phyloP scores from a whole-genome alignment of 805 yeast species.

The Ogataea pignaliae region DNA sequence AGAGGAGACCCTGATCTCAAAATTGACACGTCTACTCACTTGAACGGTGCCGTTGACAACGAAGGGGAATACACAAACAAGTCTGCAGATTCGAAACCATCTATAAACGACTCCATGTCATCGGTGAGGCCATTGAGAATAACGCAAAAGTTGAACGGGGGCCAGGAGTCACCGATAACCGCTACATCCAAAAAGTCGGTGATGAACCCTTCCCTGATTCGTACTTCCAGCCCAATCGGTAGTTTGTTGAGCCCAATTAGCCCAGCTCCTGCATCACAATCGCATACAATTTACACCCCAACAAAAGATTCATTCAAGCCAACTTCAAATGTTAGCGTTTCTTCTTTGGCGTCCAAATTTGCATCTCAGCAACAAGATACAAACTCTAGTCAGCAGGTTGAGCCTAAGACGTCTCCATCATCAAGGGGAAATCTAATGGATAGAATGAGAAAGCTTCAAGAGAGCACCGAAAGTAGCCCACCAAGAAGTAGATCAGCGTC shows the following conservation, averaged over 20 bases:
- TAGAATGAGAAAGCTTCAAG: conserved; percentile 25
- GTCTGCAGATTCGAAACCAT: too few species aligned
- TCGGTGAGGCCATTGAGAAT: conserved; percentile 69
- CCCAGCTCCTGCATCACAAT: conserved; percentile 15
- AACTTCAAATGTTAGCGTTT: conserved; percentile 17
- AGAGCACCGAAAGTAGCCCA: conserved; percentile 6
- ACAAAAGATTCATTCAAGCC: conserved; percentile 12
- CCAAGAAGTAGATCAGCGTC: conserved; percentile 15
- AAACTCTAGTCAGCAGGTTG: conserved; percentile 7
- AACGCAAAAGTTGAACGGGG: conserved; percentile 45
- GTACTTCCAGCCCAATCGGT: not conserved
- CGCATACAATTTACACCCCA: conserved; percentile 7
- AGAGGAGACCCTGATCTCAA: conserved; percentile 17
- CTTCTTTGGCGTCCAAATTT: conserved; percentile 28
- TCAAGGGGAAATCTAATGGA: conserved; percentile 20
- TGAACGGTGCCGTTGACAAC: too few species aligned
- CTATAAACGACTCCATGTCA: conserved; percentile 23
- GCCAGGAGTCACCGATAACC: not conserved
- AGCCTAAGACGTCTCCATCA: conserved; percentile 17
- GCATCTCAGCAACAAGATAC: conserved; percentile 18
- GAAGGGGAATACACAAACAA: too few species aligned
- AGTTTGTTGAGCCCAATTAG: conserved; percentile 5
- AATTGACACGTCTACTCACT: not conserved
- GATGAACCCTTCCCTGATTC: not conserved
- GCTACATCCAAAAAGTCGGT: too few species aligned